Evolutionary conservation across 306 rosid species (phyloP), one percentile per base, ranked within the genome.

Genomic region (Rubus idaeus): DNA sequence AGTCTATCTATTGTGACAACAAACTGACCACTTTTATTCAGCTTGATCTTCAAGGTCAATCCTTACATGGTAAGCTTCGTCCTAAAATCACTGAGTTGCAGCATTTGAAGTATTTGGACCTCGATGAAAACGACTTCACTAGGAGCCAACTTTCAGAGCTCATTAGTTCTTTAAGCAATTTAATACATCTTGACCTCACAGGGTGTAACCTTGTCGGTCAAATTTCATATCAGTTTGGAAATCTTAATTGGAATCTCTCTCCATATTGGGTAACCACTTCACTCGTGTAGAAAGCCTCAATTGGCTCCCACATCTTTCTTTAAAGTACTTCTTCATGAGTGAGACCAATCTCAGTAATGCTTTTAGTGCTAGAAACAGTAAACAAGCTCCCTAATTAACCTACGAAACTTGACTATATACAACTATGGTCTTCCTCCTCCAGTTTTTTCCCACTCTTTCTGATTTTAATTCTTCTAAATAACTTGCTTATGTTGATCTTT

Each of bases 181-280:
- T 26, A 26, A 26, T 26, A 26, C 30, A 26, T 26, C 30, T 26
- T 0, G 30, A 26, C 30, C 30, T 26, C 30, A 0, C 30, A 26
- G 0, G 0, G 0, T 26, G 30, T 26, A 0, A 26, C 0, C 30
- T 26, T 26, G 30, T 91, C 95, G 52, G 96, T 10, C 16, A 12
- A 46, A 9, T 46, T 46, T 16, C 51, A 10, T 46, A 46, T 46
- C 56, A 51, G 14, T 4, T 51, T 51, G 55, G 56, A 51, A 51
- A 51, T 8, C 56, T 51, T 4, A 51, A 5, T 51, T 51, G 56
- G 18, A 51, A 51, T 51, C 35, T 30, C 93, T 1, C n/a, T n/a
- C n/a, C n/a, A n/a, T 51, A 5, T 51, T 1, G 7, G n/a, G 18
- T 0, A 13, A 30, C 35, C n/a, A 51, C 13, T 13, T 51, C 18